These are phyloP conservation scores for Poronia punctata DNA, from an alignment of 495 filamentous ascomycete genomes.

Conservation along the genomic window DNA sequence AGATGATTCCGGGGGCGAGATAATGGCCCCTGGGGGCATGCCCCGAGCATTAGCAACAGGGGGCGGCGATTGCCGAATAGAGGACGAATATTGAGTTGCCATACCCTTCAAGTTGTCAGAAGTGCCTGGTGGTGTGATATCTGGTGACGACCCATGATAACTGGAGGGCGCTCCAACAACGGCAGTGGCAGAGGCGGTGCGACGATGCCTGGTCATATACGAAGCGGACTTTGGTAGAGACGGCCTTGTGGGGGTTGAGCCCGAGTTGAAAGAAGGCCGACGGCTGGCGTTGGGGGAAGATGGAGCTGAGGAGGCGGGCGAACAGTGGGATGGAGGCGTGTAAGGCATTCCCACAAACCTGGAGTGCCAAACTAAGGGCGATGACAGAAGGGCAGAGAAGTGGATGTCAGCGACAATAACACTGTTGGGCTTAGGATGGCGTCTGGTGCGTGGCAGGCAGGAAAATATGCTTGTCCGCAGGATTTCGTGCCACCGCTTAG, in stretches of 20 bases:
- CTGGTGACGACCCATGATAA: conserved; percentile 32
- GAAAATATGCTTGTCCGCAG: conserved; percentile 22
- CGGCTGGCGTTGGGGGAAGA: conserved; percentile 56
- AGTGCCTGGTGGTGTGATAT: conserved; percentile 33
- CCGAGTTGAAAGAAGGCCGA: conserved; percentile 44
- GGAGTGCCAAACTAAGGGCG: conserved; percentile 23
- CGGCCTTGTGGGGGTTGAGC: conserved; percentile 40
- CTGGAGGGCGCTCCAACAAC: conserved; percentile 21
- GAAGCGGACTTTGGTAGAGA: conserved; percentile 66
- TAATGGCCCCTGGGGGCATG: conserved; percentile 73
- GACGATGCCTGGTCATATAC: conserved; percentile 56
- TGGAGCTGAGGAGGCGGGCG: conserved; percentile 64
- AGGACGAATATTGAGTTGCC: conserved; percentile 29
- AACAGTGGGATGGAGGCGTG: conserved; percentile 78
- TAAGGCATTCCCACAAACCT: conserved; percentile 69
- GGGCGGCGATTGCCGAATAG: conserved; percentile 70
- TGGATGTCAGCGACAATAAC: conserved; percentile 12
- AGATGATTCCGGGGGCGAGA: conserved; percentile 81
- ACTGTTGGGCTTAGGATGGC: conserved; percentile 17
- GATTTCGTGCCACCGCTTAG: conserved; percentile 17
- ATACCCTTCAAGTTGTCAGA: conserved; percentile 45
- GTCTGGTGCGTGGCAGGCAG: conserved; percentile 20
- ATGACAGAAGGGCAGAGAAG: conserved; percentile 12
- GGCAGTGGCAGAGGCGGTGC: conserved; percentile 35
- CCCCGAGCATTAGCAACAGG: conserved; percentile 57